These are phyloP conservation scores for Globisporangium heterothallicum DNA, from an alignment of 352 stramenopile species.

Conservation along the genomic window DNA sequence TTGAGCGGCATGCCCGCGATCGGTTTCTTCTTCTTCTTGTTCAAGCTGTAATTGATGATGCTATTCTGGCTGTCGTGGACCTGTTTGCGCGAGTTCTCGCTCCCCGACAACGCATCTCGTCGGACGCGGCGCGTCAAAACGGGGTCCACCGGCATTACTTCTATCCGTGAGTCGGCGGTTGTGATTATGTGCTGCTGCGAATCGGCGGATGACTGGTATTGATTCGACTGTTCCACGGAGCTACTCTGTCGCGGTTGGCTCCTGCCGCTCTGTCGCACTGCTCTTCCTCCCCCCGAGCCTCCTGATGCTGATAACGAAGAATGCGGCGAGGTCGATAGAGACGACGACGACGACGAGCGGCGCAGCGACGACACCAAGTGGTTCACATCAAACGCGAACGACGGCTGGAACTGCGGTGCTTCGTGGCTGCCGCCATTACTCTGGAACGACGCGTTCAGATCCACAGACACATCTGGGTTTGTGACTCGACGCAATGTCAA, in stretches of 20 bases:
- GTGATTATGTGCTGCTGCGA: not conserved
- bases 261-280: conserved; percentile 13
- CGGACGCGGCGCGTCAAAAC: conserved; percentile 26
- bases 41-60: conserved; percentile 52
- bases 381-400: conserved; percentile 57
- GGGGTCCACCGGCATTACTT: conserved; percentile 18
- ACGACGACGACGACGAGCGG: conserved; percentile 22
- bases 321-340: conserved; percentile 25
- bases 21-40: conserved; percentile 55
- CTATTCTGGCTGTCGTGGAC: conserved; percentile 26
- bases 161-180: conserved; percentile 22
- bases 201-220: conserved; percentile 2
- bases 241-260: not conserved
- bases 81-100: conserved; percentile 24
- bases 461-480: conserved; percentile 18
- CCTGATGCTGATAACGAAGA: conserved; percentile 10
- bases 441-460: conserved; percentile 42
- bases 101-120: conserved; percentile 32
- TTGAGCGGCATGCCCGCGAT: conserved; percentile 33
- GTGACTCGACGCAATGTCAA: conserved; percentile 34
- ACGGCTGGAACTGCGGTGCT: conserved; percentile 29
- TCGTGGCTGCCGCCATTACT: conserved; percentile 4
- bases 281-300: conserved; percentile 13
- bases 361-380: conserved; percentile 29
- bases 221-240: conserved; percentile 4